Evolutionary conservation across 2,329 filamentous ascomycete species (phyloP).

Genomic region (Dendryphion nanum): DNA sequence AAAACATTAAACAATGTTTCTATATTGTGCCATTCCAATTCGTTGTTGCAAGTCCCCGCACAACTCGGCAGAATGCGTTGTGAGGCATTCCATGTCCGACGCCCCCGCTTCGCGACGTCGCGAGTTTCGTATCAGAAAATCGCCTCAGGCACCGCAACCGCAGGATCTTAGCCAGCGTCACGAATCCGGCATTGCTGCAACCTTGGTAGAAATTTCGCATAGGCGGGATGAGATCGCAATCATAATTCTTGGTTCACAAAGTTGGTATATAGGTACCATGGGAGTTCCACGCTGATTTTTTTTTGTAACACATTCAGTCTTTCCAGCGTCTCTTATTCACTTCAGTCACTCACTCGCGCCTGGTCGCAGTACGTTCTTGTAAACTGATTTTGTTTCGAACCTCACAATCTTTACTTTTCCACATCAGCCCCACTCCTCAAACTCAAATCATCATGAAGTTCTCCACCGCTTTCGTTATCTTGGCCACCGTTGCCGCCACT

Average conservation of each 20-base stretch:
- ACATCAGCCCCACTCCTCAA: neutral
- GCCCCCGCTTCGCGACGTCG: conserved; percentile 6
- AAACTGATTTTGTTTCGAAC: too few relatives aligned
- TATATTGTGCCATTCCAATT: neutral
- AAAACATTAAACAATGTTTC: conserved; percentile 12
- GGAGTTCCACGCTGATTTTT: neutral
- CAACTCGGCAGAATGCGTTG: conserved; percentile 12
- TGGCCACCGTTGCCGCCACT: conserved; percentile 16
- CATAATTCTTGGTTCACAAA: too few relatives aligned
- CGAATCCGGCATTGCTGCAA: too few relatives aligned
- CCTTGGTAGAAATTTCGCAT: too few relatives aligned
- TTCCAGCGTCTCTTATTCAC: conserved; percentile 10
- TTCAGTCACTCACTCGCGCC: conserved; percentile 20
- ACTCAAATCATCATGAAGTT: conserved; percentile 19
- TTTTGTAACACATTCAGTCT: conserved; percentile 8
- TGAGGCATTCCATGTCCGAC: conserved; percentile 14
- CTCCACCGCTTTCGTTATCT: conserved; percentile 14
- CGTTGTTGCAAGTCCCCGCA: conserved; percentile 5
- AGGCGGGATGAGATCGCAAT: too few relatives aligned
- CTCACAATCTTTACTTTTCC: too few relatives aligned
- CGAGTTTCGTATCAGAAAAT: conserved; percentile 23
- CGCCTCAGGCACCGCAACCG: too few relatives aligned
- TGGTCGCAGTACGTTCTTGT: conserved; percentile 19
- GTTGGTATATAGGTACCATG: conserved; percentile 11
- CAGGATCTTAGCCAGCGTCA: too few relatives aligned